Percentiles rank a stretch among this genome's conserved stretches.
Conservation (phyloP, 2,329 filamentous ascomycete genomes). For the Parafenestella ontariensis region DNA sequence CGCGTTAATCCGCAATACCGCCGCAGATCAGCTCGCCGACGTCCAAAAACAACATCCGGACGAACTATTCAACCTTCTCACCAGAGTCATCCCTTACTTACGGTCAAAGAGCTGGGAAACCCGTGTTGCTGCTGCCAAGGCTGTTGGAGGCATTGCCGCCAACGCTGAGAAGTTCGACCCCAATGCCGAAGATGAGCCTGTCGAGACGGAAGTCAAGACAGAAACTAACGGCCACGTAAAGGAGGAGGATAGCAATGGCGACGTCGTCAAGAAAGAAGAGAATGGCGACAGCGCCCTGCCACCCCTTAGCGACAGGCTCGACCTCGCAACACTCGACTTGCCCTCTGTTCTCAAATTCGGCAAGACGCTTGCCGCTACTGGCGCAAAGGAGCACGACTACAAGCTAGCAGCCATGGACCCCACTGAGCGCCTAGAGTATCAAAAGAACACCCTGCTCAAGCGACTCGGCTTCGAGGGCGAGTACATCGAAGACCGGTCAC, state of each 20-base stretch:
- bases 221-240: conserved; percentile 59
- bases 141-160: conserved; percentile 90
- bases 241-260: conserved; percentile 59
- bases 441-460: conserved; percentile 85
- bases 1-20: conserved; percentile 92
- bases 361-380: conserved; percentile 80
- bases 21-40: conserved; percentile 94
- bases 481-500: conserved; percentile 84
- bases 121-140: conserved; percentile 88
- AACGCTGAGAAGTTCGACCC: conserved; percentile 89
- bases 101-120: conserved; percentile 98
- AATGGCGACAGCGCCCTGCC: conserved; percentile 54
- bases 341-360: conserved; percentile 81
- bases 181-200: conserved; percentile 74
- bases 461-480: conserved; percentile 86
- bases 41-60: conserved; percentile 98
- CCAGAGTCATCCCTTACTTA: conserved; percentile 92
- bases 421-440: conserved; percentile 78
- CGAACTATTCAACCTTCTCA: conserved; percentile 94
- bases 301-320: conserved; percentile 68
- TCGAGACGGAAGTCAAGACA: conserved; percentile 53
- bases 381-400: conserved; percentile 83
- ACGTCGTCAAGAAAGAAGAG: conserved; percentile 57
- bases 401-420: conserved; percentile 82
- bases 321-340: conserved; percentile 78